Evolutionary conservation across 1,284 basidiomycete genomes (phyloP).

Genomic region (Cutaneotrichosporon cavernicola): DNA sequence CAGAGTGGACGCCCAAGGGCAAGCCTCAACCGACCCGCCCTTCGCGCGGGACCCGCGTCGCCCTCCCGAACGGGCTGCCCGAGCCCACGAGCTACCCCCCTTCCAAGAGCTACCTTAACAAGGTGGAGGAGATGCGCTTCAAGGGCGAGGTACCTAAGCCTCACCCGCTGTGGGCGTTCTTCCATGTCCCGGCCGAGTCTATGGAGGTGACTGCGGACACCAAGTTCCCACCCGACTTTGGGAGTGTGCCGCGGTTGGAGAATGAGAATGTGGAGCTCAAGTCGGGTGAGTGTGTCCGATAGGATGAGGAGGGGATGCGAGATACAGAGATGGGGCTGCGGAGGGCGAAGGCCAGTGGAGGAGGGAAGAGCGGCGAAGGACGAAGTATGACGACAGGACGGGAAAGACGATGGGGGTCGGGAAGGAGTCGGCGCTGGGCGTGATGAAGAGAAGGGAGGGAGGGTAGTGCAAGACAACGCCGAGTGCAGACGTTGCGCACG

Average conservation of each 20-base stretch:
- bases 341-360: neutral
- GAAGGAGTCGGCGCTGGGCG: neutral
- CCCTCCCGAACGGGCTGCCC: conserved; percentile 40
- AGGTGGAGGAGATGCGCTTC: conserved; percentile 25
- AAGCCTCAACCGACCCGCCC: conserved; percentile 40
- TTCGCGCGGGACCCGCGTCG: conserved; percentile 35
- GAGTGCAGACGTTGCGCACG: neutral
- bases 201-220: conserved; percentile 18
- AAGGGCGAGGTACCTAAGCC: conserved; percentile 15
- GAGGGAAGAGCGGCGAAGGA: neutral
- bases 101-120: conserved; percentile 32
- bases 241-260: conserved; percentile 32
- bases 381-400: neutral
- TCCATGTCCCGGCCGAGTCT: conserved; percentile 37
- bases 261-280: conserved; percentile 32
- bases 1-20: conserved; percentile 38
- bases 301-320: neutral
- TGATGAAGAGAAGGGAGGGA: neutral
- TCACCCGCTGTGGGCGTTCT: conserved; percentile 53
- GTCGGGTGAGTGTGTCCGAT: conserved; percentile 36
- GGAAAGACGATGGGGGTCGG: neutral
- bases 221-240: conserved; percentile 28
- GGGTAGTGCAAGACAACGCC: neutral
- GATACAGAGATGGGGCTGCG: too few species aligned
- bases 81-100: conserved; percentile 44